phyloP scores from a whole-genome alignment of 495 filamentous ascomycete genomes.

The Tuber melanosporum region DNA sequence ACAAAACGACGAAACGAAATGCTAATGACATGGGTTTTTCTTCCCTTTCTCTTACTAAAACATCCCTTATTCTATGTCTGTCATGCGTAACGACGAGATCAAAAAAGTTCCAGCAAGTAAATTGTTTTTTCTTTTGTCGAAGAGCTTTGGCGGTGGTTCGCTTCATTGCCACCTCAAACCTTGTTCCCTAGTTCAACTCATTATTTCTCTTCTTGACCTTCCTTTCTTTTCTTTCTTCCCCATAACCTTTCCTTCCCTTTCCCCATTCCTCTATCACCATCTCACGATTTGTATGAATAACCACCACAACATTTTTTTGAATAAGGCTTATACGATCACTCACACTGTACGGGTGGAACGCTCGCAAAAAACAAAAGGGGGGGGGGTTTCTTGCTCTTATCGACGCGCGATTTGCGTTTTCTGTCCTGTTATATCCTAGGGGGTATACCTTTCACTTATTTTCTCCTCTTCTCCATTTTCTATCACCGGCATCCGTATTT shows the following conservation, averaged over 20 bases:
- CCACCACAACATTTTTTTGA: background rate
- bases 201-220: background rate
- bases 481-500: background rate
- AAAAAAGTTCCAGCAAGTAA: background rate
- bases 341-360: background rate
- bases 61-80: background rate
- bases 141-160: background rate
- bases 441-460: background rate
- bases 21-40: background rate
- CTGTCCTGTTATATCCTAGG: background rate
- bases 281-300: slow-evolving; percentile 21
- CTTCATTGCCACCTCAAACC: background rate
- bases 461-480: background rate
- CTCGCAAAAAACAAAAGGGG: background rate
- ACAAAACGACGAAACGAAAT: slow-evolving; percentile 19
- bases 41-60: slow-evolving; percentile 5
- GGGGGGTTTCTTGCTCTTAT: background rate
- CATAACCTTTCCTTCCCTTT: background rate
- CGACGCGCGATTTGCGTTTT: background rate
- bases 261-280: background rate
- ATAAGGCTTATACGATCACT: background rate
- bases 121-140: background rate
- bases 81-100: background rate
- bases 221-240: background rate
- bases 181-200: background rate